Base-by-base conservation (phyloP, 768 basidiomycete species). In the Candolleomyces aberdarensis region DNA sequence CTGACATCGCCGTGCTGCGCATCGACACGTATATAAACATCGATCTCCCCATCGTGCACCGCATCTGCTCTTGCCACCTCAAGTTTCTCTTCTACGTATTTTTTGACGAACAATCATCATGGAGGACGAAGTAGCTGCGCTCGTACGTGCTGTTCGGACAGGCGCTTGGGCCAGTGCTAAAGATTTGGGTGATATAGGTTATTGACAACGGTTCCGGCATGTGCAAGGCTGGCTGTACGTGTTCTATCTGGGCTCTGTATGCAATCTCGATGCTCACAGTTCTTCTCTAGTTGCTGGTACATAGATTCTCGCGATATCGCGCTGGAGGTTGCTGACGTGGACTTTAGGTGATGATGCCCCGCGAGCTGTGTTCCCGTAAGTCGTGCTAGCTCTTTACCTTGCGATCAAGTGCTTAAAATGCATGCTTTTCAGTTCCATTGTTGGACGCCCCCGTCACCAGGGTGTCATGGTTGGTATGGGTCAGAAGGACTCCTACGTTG, bases 221-320 rank as follows among this genome's bases (percentile, higher is more conserved):
- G 96, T 98, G 96, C 90, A 98, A 98, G 83, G 96, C 96, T 86
- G 96, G 97, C 79, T 94, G 92, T 93, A 75, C 69, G 90, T 88
- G 43, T 65, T 66, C 67, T 59, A 59, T 29, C 36, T 55, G 60
- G 61, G 56, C 56, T 63, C 53, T 63, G 54, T 43, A 39, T 15
- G 43, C 20, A 41, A 61, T 56, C 26, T 22, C 39, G 32, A 47
- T 51, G 66, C 70, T 17, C 71, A 70, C 65, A 70, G 52, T 68
- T 59, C 40, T 63, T 51, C 56, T 66, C 60, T 67, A 89, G 87
- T 88, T 76, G 85, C 87, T 81, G 88, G 86, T 86, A 80, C 11
- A 70, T 58, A 65, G 59, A 47, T 55, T 59, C 61, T 55, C 32
- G 20, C 44, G 44, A 50, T 9, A 29, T 63, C 52, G 56, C 57